A percentile compares a stretch with the other conserved stretches of the same genome.
Conservation (phyloP, 2,329 filamentous ascomycete species). For the Arthrobotrys pseudoclavata region DNA sequence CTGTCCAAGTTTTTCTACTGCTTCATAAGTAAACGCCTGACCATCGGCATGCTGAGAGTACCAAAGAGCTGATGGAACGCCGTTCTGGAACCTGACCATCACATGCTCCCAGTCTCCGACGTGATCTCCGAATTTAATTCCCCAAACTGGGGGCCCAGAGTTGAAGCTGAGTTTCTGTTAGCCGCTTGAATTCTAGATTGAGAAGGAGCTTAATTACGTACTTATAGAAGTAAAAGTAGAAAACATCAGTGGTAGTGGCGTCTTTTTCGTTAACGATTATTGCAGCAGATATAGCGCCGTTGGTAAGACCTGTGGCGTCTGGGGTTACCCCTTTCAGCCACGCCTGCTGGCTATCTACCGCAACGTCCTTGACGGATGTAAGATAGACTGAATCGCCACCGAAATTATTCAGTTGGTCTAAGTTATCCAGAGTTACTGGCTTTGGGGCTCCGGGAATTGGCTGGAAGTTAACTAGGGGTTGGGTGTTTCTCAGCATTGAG, state of each 20-base stretch:
- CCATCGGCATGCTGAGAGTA: conserved; percentile 75
- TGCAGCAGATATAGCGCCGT: conserved; percentile 69
- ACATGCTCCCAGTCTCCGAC: conserved; percentile 78
- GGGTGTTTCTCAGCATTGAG: conserved; percentile 68
- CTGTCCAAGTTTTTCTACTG: conserved; percentile 70
- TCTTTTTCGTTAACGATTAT: conserved; percentile 74
- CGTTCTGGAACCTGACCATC: conserved; percentile 75
- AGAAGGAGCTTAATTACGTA: conserved; percentile 62
- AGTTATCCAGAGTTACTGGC: conserved; percentile 69
- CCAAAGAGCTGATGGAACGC: conserved; percentile 72
- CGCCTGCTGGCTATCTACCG: conserved; percentile 65
- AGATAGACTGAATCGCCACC: conserved; percentile 69
- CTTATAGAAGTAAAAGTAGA: conserved; percentile 76
- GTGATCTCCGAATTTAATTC: conserved; percentile 78
- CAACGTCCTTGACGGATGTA: conserved; percentile 69
- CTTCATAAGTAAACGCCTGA: conserved; percentile 74
- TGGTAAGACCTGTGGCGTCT: conserved; percentile 69
- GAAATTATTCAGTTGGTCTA: conserved; percentile 68
- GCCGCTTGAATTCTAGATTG: conserved; percentile 53
- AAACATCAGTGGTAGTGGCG: conserved; percentile 67
- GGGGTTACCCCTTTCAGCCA: conserved; percentile 72
- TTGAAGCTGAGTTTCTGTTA: conserved; percentile 93
- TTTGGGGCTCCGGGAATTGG: conserved; percentile 65
- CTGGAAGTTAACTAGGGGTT: conserved; percentile 68
- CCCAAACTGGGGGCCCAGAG: conserved; percentile 88